Base-by-base conservation (phyloP, 306 rosid species). In the Purshia tridentata region DNA sequence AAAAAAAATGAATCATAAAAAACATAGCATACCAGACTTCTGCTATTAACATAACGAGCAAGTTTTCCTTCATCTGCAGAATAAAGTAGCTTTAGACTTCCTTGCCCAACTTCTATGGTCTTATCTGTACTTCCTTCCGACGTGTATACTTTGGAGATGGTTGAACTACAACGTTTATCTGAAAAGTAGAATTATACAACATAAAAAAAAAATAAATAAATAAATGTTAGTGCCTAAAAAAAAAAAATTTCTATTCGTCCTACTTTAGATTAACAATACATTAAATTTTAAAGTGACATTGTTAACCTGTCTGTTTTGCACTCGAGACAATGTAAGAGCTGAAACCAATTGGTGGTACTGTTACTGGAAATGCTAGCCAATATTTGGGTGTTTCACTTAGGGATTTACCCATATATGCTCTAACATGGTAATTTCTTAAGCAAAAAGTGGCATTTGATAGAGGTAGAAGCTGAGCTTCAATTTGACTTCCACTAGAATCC, bases 301-400 rank as follows among this genome's bases (percentile, higher is more conserved):
- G 51, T 78, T 60, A 81, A 83, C 86, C 86, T 67, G 81, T 64
- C 19, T 65, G 77, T 65, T 75, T 55, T 47, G 54, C 72, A 49
- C 44, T 76, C 40, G 93, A 88, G 60, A 93, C 72, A 35, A 78
- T 73, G 84, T 93, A 93, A 73, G 97, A 87, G 80, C 87, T 89
- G 83, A 90, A 93, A 77, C 98, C 98, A 72, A 93, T 86, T 64
- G 98, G 91, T 61, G 98, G 96, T 51, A 90, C 92, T 11, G 79
- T 42, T 13, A 82, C 97, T 48, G 89, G 72, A 81, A 90, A 93
- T 4, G 86, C 93, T 73, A 93, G 92, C 96, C 91, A 87, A 73
- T 87, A 88, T 60, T 86, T 88, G 4, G 83, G 86, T 8, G 77
- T 76, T 65, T 72, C 87, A 57, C 67, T 80, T 47, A 89, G 80